Evolutionary conservation across 495 filamentous ascomycete species (phyloP).

Genomic region (Penicillium arizonense): DNA sequence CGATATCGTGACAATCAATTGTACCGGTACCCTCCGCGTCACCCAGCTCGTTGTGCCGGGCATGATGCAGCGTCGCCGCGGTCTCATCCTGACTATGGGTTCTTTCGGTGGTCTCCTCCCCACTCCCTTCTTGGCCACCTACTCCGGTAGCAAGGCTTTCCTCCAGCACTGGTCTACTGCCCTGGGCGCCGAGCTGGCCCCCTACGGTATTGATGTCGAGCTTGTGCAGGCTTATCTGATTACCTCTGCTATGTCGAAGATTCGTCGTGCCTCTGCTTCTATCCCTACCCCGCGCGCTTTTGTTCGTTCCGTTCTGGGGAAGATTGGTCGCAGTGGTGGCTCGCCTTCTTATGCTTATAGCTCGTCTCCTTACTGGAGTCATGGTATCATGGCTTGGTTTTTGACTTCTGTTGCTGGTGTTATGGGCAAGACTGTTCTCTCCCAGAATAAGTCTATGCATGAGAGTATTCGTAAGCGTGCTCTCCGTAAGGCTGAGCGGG

Average conservation of each 20-base stretch:
- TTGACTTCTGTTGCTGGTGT: conserved; percentile 69
- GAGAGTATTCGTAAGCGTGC: conserved; percentile 82
- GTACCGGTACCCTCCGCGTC: conserved; percentile 78
- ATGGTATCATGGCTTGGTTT: conserved; percentile 84
- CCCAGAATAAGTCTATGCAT: conserved; percentile 77
- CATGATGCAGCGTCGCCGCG: conserved; percentile 77
- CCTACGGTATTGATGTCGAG: conserved; percentile 77
- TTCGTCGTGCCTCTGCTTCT: conserved; percentile 68
- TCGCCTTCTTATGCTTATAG: conserved; percentile 73
- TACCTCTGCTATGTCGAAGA: conserved; percentile 93
- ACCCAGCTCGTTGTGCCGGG: conserved; percentile 82
- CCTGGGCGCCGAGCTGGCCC: conserved; percentile 77
- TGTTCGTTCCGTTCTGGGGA: conserved; percentile 73
- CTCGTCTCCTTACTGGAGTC: conserved; percentile 90
- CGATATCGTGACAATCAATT: conserved; percentile 94
- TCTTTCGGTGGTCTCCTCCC: conserved; percentile 90
- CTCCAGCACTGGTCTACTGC: conserved; percentile 93
- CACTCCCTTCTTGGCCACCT: conserved; percentile 90
- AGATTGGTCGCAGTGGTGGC: conserved; percentile 77
- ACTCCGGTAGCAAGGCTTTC: conserved; percentile 98
- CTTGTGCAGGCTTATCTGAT: conserved; percentile 89
- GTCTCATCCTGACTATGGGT: conserved; percentile 95
- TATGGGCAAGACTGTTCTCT: conserved; percentile 59
- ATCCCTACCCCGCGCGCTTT: conserved; percentile 83
- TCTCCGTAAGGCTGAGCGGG: conserved; percentile 82